Evolutionary conservation across 2,329 filamentous ascomycete genomes (phyloP), one percentile per base, ranked within the genome.

Genomic region (Rhynchosporium secalis): DNA sequence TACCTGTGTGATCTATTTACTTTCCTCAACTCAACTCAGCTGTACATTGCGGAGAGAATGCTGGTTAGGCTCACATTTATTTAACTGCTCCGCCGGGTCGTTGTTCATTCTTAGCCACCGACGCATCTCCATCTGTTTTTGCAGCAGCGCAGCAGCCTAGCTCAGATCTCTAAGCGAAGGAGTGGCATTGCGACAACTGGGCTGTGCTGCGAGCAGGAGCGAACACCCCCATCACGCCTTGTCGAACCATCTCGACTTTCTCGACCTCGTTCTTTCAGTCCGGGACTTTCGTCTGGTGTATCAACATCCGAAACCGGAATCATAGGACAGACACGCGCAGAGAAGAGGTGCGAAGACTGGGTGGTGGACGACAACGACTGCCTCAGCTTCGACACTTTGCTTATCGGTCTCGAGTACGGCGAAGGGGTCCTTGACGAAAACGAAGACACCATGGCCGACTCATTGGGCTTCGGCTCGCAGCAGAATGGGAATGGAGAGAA

Each of bases 401-500:
- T 65, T 62, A 69, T 69, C 69, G 46, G 45, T 65, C 65, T 70
- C 61, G 63, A 68, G 60, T 64, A 58, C 65, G 63, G 68, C 63
- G n/a, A 8, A 36, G 51, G 5, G 33, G 33, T 36, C 33, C 20
- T 10, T 38, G 49, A 52, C 9, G 31, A 3, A 52, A 49, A 51
- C 33, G 48, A 52, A 26, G 48, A 20, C 38, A 49, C 46, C 33
- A 73, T 73, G 72, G 68, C 69, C 47, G 70, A 71, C 68, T 64
- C 65, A 45, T 68, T 65, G 56, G 62, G 60, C 33, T 60, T 56
- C 57, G 61, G 61, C 20, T 59, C 64, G 38, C 54, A 63, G 46
- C 69, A 68, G 56, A 60, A 65, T 43, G 58, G 56, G 15, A 63
- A 63, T 40, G 64, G 65, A 4, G 68, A 73, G 10, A 71, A 85